Base-by-base conservation (phyloP, 371 early-diverging fungal species). In the Umbelopsis sp. region DNA sequence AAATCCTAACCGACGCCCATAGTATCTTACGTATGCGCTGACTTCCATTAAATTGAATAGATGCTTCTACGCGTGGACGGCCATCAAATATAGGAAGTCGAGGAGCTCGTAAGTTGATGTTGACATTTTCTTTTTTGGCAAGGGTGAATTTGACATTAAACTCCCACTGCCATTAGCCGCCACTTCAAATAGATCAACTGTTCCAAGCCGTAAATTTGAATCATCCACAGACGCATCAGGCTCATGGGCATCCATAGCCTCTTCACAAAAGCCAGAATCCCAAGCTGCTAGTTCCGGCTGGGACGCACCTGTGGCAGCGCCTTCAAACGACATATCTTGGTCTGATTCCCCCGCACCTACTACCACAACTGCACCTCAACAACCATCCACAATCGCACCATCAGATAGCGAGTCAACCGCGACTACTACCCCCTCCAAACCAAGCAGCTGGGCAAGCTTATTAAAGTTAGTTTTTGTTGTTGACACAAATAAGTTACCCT, bases 391-490 rank as follows among this genome's bases (percentile, higher is more conserved):
- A 22, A 51, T 41, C 12, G 41, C 41, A 41, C 10, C 52, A 57
- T 57, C 57, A 16, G 3, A 24, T 4, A 57, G 29, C 35, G 57
- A 57, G 14, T 18, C 70, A 38, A 50, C 41, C 41, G 7, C 41
- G 25, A 46, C 29, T 29, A 29, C 29, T 29, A 29, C 74, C 25
- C 67, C 72, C 25, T 29, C 57, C 35, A 57, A 78, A 69, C 70
- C 87, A 70, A 86, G 84, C 72, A 91, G 92, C 44, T 93, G 93
- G 93, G 93, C 93, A 67, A 91, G 91, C 72, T 81, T 91, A 65
- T 85, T 92, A 65, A 91, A 90, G 92, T 92, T 78, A 67, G 63
- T 24, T 74, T 20, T 37, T 63, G 24, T 12, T 50, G 24, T 41
- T 53, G 20, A 44, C 44, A 22, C 14, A 44, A 65, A 41, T 4